Conservation (phyloP, 441 rosid species). For the Pelargonium exstipulatum region DNA sequence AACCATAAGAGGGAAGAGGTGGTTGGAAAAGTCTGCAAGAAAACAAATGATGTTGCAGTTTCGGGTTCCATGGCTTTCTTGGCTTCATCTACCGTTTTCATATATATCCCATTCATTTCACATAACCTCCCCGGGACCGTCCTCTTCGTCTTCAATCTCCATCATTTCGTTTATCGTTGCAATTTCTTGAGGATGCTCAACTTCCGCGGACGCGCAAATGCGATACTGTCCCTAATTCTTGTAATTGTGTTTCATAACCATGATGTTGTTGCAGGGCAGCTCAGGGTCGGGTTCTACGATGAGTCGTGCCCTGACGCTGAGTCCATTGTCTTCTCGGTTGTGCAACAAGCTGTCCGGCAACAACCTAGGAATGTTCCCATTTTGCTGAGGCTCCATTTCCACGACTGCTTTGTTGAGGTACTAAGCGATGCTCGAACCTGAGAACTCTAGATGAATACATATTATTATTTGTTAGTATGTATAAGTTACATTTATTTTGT, state of each 20-base stretch:
- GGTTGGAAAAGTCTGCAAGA: neutral
- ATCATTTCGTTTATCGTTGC: too few relatives aligned
- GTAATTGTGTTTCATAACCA: neutral
- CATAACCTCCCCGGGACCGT: too few relatives aligned
- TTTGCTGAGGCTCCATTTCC: slow-evolving; percentile 65
- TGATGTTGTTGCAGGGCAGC: neutral
- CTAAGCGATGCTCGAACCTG: too few relatives aligned
- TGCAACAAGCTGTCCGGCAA: neutral
- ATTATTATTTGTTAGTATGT: neutral
- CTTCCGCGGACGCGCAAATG: too few relatives aligned
- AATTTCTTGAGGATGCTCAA: neutral
- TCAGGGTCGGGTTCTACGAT: neutral
- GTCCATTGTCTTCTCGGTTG: neutral
- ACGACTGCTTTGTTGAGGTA: slow-evolving; percentile 75
- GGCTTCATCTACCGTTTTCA: neutral
- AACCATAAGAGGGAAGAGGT: neutral
- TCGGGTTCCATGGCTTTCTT: neutral
- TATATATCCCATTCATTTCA: too few relatives aligned
- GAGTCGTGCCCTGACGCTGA: neutral
- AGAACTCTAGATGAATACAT: too few relatives aligned
- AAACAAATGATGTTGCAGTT: neutral
- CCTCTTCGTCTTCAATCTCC: too few relatives aligned
- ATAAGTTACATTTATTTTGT: neutral
- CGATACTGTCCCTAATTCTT: neutral
- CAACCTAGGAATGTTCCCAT: slow-evolving; percentile 20